Conservation (phyloP, 169 alveolate genomes). For the Toxoplasma gondii region DNA sequence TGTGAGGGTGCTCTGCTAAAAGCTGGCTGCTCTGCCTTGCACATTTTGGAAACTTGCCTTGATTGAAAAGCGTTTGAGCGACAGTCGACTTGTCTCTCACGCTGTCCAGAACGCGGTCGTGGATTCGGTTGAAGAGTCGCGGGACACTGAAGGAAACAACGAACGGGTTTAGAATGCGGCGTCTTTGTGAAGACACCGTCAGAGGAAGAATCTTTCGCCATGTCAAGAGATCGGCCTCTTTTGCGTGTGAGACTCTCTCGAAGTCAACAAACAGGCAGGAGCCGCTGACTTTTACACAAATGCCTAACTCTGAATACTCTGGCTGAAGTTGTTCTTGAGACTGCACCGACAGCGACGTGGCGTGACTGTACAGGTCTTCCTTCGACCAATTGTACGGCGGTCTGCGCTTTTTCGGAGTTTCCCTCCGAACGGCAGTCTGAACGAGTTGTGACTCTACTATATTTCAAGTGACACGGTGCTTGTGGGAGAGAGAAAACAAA, state of each 20-base stretch:
- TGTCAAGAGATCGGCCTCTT: background rate
- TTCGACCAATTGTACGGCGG: too few species aligned
- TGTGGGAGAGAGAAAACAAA: too few species aligned
- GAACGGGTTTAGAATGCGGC: background rate
- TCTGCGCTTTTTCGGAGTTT: too few species aligned
- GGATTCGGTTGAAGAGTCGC: conserved; percentile 90
- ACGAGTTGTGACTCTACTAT: too few species aligned
- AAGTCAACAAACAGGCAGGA: too few species aligned
- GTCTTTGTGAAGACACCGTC: background rate
- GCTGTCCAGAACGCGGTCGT: conserved; percentile 85
- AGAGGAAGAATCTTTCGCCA: background rate
- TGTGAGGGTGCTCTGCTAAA: background rate
- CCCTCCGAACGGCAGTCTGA: too few species aligned
- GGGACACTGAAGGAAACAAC: conserved; percentile 88
- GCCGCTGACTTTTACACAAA: too few species aligned
- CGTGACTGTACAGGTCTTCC: too few species aligned
- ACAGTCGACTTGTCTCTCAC: conserved; percentile 76
- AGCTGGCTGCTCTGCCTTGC: background rate
- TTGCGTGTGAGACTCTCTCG: background rate
- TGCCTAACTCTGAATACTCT: too few species aligned
- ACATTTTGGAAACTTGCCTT: conserved; percentile 67
- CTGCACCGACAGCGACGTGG: too few species aligned
- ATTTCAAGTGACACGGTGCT: too few species aligned
- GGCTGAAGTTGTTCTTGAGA: too few species aligned
- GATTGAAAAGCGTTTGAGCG: conserved; percentile 79